phyloP scores from a whole-genome alignment of 768 basidiomycete genomes.

The Trichaptum fuscoviolaceum region DNA sequence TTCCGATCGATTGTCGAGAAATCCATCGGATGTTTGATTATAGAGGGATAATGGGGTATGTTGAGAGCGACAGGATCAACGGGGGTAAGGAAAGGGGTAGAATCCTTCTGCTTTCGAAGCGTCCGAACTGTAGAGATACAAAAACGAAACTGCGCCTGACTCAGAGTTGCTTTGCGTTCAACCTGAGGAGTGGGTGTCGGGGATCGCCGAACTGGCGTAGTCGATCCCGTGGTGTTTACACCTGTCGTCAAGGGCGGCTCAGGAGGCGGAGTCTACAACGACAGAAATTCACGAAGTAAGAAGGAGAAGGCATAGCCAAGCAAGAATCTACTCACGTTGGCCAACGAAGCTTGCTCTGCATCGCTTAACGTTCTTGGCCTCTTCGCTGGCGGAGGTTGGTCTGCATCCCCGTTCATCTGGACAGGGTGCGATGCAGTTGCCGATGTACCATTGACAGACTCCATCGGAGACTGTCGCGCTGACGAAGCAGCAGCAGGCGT shows the following conservation, averaged over 20 bases:
- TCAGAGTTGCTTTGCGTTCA: constrained; percentile 44
- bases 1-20: constrained; percentile 89
- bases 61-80: constrained; percentile 83
- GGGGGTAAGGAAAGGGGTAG: constrained; percentile 73
- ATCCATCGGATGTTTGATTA: constrained; percentile 94
- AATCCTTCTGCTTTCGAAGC: constrained; percentile 84
- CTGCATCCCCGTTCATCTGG: constrained; percentile 35
- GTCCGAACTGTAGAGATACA: constrained; percentile 70
- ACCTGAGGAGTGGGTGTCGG: neutral
- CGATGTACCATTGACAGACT: neutral
- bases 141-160: constrained; percentile 71
- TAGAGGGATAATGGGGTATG: constrained; percentile 81
- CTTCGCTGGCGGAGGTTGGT: constrained; percentile 77
- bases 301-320: constrained; percentile 25
- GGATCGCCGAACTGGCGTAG: neutral
- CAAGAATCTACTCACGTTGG: constrained; percentile 51
- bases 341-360: constrained; percentile 65
- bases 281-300: constrained; percentile 20
- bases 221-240: constrained; percentile 11
- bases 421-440: neutral
- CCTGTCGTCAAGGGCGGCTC: constrained; percentile 17
- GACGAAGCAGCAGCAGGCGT: constrained; percentile 5
- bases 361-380: constrained; percentile 73
- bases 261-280: constrained; percentile 28
- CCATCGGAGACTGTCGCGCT: constrained; percentile 3